Conservation (phyloP, 805 yeast genomes). For the Candida awuae region DNA sequence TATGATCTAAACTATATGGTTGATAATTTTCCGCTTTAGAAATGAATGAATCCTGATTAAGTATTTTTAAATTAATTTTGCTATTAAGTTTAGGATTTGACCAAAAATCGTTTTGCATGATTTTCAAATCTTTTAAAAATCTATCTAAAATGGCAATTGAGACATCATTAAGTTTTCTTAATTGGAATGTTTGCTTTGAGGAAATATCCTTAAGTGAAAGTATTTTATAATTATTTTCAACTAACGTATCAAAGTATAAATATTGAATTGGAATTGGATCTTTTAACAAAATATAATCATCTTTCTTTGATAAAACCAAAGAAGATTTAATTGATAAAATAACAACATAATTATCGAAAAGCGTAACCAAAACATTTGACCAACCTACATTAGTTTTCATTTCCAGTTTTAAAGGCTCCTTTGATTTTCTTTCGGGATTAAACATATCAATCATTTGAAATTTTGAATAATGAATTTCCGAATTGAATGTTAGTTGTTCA, state of each 20-base stretch:
- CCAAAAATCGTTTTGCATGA: constrained; percentile 18
- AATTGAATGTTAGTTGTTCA: constrained; percentile 24
- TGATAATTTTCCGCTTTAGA: constrained; percentile 19
- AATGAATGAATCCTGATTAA: constrained; percentile 12
- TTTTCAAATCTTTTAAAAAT: constrained; percentile 19
- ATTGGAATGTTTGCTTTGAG: constrained; percentile 14
- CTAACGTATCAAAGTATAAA: constrained; percentile 12
- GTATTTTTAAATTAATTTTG: constrained; percentile 10
- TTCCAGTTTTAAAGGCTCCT: constrained; percentile 21
- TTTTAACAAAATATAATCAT: constrained; percentile 17
- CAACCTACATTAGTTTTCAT: constrained; percentile 28
- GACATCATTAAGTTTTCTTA: constrained; percentile 17
- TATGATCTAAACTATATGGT: constrained; percentile 12
- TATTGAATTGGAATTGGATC: constrained; percentile 27
- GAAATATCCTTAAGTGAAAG: constrained; percentile 21
- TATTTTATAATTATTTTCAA: constrained; percentile 15
- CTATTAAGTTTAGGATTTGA: constrained; percentile 6
- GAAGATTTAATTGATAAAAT: constrained; percentile 16
- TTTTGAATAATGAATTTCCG: constrained; percentile 21
- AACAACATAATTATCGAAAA: constrained; percentile 30
- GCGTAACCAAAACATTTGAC: constrained; percentile 35
- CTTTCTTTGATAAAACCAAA: constrained; percentile 12
- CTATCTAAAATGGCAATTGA: constrained; percentile 19
- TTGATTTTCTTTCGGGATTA: constrained; percentile 19
- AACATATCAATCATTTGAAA: constrained; percentile 28